phyloP scores from a whole-genome alignment of 225 moss, liverwort and hornwort genomes.

The Sphagnum contortum region DNA sequence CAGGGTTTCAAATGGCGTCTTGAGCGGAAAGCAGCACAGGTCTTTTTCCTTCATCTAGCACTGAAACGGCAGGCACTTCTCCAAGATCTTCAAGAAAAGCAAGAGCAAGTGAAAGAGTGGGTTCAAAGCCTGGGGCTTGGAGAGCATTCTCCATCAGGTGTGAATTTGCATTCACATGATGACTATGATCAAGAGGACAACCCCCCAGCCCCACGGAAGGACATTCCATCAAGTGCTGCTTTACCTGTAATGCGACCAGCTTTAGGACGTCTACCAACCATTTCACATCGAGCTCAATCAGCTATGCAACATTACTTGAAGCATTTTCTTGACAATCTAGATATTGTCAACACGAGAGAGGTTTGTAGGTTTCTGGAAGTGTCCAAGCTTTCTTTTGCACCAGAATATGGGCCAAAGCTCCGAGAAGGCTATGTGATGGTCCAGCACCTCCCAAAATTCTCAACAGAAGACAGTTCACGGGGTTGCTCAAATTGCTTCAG shows the following conservation, averaged over 20 bases:
- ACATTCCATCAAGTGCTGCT: slow-evolving; percentile 54
- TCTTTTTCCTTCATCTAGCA: slow-evolving; percentile 35
- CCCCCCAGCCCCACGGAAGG: slow-evolving; percentile 25
- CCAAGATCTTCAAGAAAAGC: slow-evolving; percentile 43
- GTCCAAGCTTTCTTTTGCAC: slow-evolving; percentile 53
- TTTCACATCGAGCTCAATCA: slow-evolving; percentile 41
- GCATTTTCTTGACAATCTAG: slow-evolving; percentile 52
- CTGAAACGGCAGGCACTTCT: slow-evolving; percentile 35
- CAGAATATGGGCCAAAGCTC: slow-evolving; percentile 57
- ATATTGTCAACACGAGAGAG: slow-evolving; percentile 49
- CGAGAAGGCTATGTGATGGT: slow-evolving; percentile 56
- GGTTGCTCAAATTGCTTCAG: slow-evolving; percentile 38
- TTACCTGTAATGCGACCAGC: slow-evolving; percentile 62
- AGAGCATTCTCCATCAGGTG: slow-evolving; percentile 18
- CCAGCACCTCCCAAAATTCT: slow-evolving; percentile 41
- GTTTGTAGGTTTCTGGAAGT: slow-evolving; percentile 56
- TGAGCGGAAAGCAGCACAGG: slow-evolving; percentile 35
- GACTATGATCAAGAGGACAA: slow-evolving; percentile 47
- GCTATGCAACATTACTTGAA: slow-evolving; percentile 57
- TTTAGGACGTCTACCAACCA: slow-evolving; percentile 57
- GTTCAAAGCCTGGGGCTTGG: slow-evolving; percentile 43
- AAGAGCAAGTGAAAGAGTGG: slow-evolving; percentile 43
- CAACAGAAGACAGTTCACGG: slow-evolving; percentile 16
- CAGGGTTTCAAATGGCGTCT: slow-evolving; percentile 38
- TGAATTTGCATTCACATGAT: slow-evolving; percentile 31